Evolutionary conservation across 768 basidiomycete species (phyloP).

Genomic region (Epithele typhae): DNA sequence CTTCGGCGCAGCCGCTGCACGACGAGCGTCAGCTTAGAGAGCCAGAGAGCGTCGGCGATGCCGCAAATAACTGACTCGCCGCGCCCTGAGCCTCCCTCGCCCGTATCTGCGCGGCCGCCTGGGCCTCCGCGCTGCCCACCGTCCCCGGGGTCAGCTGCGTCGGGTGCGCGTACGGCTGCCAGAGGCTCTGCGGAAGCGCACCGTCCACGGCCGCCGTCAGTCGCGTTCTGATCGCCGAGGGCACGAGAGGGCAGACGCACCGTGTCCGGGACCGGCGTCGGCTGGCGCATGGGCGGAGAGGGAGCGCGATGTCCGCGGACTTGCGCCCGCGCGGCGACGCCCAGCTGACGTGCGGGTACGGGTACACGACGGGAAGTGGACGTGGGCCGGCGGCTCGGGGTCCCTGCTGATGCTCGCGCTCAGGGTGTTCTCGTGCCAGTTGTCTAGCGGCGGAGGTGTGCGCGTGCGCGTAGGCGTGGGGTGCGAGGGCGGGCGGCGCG

Average conservation of each 20-base stretch:
- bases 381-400: slow-evolving; percentile 7
- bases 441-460: slow-evolving; percentile 16
- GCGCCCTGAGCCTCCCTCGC: too few species aligned
- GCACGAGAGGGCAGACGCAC: neutral
- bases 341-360: slow-evolving; percentile 22
- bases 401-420: slow-evolving; percentile 9
- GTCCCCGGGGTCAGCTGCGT: slow-evolving; percentile 4
- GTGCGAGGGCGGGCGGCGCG: too few species aligned
- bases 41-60: too few species aligned
- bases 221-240: neutral
- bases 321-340: slow-evolving; percentile 10
- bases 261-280: slow-evolving; percentile 9
- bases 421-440: slow-evolving; percentile 16
- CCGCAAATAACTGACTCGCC: too few species aligned
- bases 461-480: too few species aligned
- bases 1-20: too few species aligned
- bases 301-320: slow-evolving; percentile 14
- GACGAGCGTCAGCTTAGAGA: too few species aligned
- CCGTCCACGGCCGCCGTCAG: neutral
- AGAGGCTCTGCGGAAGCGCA: slow-evolving; percentile 6
- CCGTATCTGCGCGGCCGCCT: neutral
- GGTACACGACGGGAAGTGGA: slow-evolving; percentile 17
- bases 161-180: slow-evolving; percentile 13
- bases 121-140: slow-evolving; percentile 1
- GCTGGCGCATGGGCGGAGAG: slow-evolving; percentile 14